Evolutionary conservation across 257 asterid species (phyloP).

Genomic region (Solanum paucissectum): DNA sequence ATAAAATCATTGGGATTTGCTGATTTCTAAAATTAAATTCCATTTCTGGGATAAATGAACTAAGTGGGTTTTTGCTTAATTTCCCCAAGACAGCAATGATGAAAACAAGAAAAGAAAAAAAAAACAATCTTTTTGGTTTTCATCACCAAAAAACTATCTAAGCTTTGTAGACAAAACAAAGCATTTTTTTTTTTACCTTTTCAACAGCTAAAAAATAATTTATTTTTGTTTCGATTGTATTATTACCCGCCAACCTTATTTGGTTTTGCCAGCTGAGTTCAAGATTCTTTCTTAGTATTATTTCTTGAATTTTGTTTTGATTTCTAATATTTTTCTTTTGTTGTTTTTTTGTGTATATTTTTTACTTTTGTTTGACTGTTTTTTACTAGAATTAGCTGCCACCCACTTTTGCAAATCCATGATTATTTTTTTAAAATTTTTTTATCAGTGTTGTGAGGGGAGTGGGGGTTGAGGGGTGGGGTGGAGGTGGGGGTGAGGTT

Average conservation of each 20-base stretch:
- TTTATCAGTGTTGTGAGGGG: neutral
- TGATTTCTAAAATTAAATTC: neutral
- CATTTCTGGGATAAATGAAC: neutral
- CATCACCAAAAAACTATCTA: neutral
- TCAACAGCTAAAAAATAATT: neutral
- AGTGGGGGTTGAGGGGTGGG: neutral
- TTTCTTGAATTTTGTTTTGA: neutral
- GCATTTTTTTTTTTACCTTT: neutral
- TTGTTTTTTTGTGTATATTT: neutral
- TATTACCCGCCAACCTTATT: slow-evolving; percentile 5
- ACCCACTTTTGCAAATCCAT: neutral
- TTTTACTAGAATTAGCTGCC: neutral
- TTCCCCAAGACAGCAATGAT: slow-evolving; percentile 4
- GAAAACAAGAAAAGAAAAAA: slow-evolving; percentile 7
- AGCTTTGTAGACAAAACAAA: neutral
- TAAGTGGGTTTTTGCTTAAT: neutral
- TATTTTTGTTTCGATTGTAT: neutral
- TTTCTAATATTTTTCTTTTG: neutral
- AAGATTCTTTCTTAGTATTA: neutral
- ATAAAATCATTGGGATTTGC: neutral
- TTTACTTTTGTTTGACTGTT: neutral
- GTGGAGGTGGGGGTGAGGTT: neutral
- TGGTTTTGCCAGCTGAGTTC: slow-evolving; percentile 7
- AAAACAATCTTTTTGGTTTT: neutral
- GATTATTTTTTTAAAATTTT: neutral